Base-by-base conservation (phyloP, 345 rosid species). In the Brassica incana region DNA sequence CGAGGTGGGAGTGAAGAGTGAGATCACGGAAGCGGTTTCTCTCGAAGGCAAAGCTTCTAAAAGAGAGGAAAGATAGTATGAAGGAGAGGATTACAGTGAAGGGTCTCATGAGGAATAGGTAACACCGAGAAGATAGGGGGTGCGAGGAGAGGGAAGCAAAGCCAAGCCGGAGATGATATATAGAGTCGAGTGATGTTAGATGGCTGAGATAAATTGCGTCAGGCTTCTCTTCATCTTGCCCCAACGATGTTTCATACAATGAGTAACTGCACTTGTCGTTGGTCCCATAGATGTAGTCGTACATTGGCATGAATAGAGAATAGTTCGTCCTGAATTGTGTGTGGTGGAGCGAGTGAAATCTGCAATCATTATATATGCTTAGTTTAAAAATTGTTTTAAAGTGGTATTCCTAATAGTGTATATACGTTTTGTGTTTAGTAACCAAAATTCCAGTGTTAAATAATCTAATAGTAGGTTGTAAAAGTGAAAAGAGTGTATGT, bases 311-410 rank as follows among this genome's bases (percentile, higher is more conserved):
- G 74, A 86, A 88, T 1, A 86, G 69, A 1, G 86, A 83, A 64
- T 86, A 88, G 74, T 88, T 88, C 8, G 87, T 81, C 71, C 85
- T 76, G 50, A 86, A 86, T 48, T 88, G 88, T 0, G 86, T 88
- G 62, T 85, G 91, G 77, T 88, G 88, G 36, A 88, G 72, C 3
- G 87, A 88, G 81, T 88, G 91, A 66, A 72, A 88, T 54, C 90
- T 76, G 71, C 38, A 65, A 14, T 12, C 1, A 10, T 58, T 7
- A 9, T 0, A 70, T 14, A 69, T 50, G 18, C 5, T 75, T 75
- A 38, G 67, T 38, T 66, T 59, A 11, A 23, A 5, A 10, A 48
- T 0, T 65, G 3, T 65, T 29, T 10, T 15, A 48, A 48, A 5
- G 5, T 18, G 69, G 52, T 66, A 66, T 18, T 65, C 30, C 25